Evolutionary conservation across 1,139 yeast species (phyloP).

Genomic region (Lodderomyces metapsilosis): DNA sequence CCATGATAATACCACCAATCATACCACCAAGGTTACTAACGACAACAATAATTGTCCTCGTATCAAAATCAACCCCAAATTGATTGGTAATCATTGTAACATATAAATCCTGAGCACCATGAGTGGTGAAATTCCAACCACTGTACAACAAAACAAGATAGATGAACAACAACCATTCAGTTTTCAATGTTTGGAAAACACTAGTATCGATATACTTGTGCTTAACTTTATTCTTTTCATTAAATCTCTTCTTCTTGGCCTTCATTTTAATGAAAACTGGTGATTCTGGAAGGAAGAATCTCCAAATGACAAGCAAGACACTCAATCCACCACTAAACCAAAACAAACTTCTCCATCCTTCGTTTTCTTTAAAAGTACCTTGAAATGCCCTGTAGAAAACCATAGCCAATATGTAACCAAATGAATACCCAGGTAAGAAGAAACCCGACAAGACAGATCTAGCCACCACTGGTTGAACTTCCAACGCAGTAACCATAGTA

Average conservation of each 20-base stretch:
- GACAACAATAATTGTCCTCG: constrained; percentile 43
- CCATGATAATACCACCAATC: constrained; percentile 47
- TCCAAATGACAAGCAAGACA: constrained; percentile 32
- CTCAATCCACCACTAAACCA: constrained; percentile 74
- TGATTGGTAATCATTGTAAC: constrained; percentile 48
- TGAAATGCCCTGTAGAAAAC: constrained; percentile 52
- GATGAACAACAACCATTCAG: constrained; percentile 43
- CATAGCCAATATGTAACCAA: constrained; percentile 38
- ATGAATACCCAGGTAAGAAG: constrained; percentile 39
- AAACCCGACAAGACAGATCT: constrained; percentile 38
- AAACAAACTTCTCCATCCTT: constrained; percentile 72
- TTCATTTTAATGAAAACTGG: constrained; percentile 22
- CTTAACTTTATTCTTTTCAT: constrained; percentile 8
- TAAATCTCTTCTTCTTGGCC: constrained; percentile 16
- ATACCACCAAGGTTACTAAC: constrained; percentile 53
- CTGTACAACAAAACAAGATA: constrained; percentile 48
- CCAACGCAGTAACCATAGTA: constrained; percentile 31
- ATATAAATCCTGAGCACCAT: constrained; percentile 55
- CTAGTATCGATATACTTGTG: constrained; percentile 15
- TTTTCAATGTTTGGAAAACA: constrained; percentile 24
- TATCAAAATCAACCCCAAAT: constrained; percentile 29
- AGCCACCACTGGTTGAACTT: constrained; percentile 34
- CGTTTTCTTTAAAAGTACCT: constrained; percentile 48
- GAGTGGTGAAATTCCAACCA: constrained; percentile 53
- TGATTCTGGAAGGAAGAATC: constrained; percentile 34